These are phyloP conservation scores for Linderniella brevidens DNA, from an alignment of 257 asterid species.

Conservation along the genomic window DNA sequence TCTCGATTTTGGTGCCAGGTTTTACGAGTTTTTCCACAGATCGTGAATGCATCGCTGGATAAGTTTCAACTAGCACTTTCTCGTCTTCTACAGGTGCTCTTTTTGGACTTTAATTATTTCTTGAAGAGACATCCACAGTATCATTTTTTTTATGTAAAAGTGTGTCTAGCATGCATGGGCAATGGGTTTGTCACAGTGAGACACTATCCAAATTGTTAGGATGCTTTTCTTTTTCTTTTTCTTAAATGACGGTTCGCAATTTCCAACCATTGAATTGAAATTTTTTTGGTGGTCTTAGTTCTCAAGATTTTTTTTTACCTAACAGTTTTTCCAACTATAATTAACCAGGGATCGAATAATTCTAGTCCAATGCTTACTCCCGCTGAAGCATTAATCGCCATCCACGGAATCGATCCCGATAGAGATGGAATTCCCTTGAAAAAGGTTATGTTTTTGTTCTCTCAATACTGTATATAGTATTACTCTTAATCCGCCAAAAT, in stretches of 20 bases:
- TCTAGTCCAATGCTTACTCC: slow-evolving; percentile 65
- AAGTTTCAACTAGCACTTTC: slow-evolving; percentile 79
- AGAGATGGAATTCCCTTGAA: slow-evolving; percentile 81
- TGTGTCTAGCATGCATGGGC: background rate
- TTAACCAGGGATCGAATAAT: slow-evolving; percentile 45
- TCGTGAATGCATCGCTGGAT: slow-evolving; percentile 60
- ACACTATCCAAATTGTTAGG: too few relatives aligned
- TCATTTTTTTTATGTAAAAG: slow-evolving; percentile 7
- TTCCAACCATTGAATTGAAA: background rate
- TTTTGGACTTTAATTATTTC: background rate
- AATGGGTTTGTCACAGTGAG: too few relatives aligned
- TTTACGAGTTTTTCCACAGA: slow-evolving; percentile 53
- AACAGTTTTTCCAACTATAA: slow-evolving; percentile 9
- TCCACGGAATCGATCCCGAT: slow-evolving; percentile 89
- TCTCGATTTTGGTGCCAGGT: slow-evolving; percentile 41
- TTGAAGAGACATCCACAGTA: background rate
- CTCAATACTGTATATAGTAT: background rate
- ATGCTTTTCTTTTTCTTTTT: background rate
- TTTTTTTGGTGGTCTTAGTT: slow-evolving; percentile 8
- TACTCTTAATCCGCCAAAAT: background rate
- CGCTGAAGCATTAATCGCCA: slow-evolving; percentile 89
- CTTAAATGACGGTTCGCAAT: background rate
- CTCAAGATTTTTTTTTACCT: slow-evolving; percentile 7
- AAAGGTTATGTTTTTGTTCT: slow-evolving; percentile 37
- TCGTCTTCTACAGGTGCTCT: slow-evolving; percentile 66